These are phyloP conservation scores for Hypoxylon sp. DNA, from an alignment of 2,329 filamentous ascomycete genomes.

Conservation along the genomic window DNA sequence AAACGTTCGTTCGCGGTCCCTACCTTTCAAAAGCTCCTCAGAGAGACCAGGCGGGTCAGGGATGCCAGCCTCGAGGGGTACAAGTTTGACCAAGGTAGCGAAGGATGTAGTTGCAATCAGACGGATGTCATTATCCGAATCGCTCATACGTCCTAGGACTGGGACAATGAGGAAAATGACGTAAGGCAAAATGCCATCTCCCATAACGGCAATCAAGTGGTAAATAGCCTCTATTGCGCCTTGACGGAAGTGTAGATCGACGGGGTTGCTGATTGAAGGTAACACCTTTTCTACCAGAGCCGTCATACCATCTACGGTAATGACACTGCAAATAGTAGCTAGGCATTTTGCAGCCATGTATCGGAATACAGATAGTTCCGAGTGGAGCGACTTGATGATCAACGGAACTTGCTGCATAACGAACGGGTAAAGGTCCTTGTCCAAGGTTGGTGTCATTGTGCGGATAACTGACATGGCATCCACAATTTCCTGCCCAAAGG, in stretches of 20 bases:
- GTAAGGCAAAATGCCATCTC: conserved; percentile 94
- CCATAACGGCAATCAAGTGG: conserved; percentile 98
- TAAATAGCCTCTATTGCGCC: conserved; percentile 96
- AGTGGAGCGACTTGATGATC: conserved; percentile 89
- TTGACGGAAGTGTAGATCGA: conserved; percentile 90
- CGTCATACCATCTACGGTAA: conserved; percentile 95
- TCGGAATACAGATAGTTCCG: conserved; percentile 89
- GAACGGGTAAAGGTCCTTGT: conserved; percentile 81
- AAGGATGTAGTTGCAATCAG: conserved; percentile 97
- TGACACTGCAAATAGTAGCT: conserved; percentile 96
- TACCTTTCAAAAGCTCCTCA: conserved; percentile 86
- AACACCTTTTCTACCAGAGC: conserved; percentile 93
- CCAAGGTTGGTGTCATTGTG: conserved; percentile 91
- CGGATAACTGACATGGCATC: conserved; percentile 94
- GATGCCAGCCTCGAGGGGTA: conserved; percentile 96
- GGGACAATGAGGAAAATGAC: conserved; percentile 99
- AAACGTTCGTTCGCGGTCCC: conserved; percentile 95
- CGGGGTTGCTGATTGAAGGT: conserved; percentile 89
- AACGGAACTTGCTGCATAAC: conserved; percentile 87
- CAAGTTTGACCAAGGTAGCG: conserved; percentile 95
- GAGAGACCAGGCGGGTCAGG: conserved; percentile 96
- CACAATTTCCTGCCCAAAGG: conserved; percentile 90
- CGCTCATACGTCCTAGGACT: conserved; percentile 97
- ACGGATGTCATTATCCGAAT: conserved; percentile 95
- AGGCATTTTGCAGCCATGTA: conserved; percentile 98